Evolutionary conservation across 2,329 filamentous ascomycete species (phyloP).

Genomic region (Knufia fluminis): DNA sequence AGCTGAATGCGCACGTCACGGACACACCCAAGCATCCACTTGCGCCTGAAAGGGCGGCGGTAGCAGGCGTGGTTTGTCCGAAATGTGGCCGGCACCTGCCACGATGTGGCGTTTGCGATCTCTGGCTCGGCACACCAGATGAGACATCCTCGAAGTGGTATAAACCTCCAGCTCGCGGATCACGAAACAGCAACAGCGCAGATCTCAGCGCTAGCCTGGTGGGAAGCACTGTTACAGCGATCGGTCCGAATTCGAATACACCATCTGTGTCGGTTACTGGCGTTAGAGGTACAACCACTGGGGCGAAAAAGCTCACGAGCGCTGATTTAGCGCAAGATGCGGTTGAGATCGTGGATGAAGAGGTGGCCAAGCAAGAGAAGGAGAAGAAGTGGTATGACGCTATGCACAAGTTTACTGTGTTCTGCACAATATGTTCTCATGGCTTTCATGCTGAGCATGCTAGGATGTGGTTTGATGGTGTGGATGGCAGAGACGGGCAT

Average conservation of each 20-base stretch:
- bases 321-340: not conserved
- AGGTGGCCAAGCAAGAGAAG: constrained; percentile 4
- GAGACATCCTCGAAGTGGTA: constrained; percentile 32
- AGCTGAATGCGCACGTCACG: constrained; percentile 26
- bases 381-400: constrained; percentile 29
- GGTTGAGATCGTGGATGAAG: constrained; percentile 5
- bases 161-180: constrained; percentile 9
- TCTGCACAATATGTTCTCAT: constrained; percentile 56
- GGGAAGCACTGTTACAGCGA: constrained; percentile 19
- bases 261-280: constrained; percentile 7
- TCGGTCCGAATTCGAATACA: constrained; percentile 14
- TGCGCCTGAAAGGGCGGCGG: constrained; percentile 22
- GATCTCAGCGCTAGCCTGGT: constrained; percentile 18
- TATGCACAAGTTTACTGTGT: constrained; percentile 48
- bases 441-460: constrained; percentile 57
- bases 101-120: constrained; percentile 52
- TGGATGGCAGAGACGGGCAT: constrained; percentile 27
- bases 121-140: constrained; percentile 53
- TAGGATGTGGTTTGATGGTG: constrained; percentile 46
- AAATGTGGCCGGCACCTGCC: constrained; percentile 55
- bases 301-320: constrained; percentile 3
- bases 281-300: not conserved
- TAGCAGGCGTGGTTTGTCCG: constrained; percentile 46
- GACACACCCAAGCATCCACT: constrained; percentile 17
- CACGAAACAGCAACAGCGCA: constrained; percentile 12